Evolutionary conservation across 1,139 yeast species (phyloP), one percentile per base, ranked within the genome.

Genomic region (Nakaseomyces sp.): DNA sequence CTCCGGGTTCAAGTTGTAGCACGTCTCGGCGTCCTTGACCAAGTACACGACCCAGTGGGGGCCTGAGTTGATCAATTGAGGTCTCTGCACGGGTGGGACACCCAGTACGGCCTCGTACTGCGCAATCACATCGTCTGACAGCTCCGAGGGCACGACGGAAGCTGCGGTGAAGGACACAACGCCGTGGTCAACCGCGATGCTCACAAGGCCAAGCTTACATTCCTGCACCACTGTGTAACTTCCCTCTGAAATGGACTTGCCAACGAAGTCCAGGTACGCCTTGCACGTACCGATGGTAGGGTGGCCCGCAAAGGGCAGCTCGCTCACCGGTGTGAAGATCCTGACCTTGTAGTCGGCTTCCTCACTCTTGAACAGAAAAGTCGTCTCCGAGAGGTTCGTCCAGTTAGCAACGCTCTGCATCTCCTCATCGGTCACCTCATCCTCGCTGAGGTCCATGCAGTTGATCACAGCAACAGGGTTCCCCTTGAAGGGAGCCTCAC

Each of bases 291-390:
- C 81, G 24, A 76, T 51, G 0, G 79, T 76, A 2, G 81, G 81
- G 51, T 76, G 81, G 0, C 82, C 81, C 0, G 81, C 81, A 61
- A 76, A 76, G 3, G 79, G 77, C 31, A 77, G 55, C 51, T 76
- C 81, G 1, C 43, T 39, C 3, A 39, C 49, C 0, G 77, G 72
- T 0, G 73, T 65, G 51, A 75, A 76, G 10, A 76, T 76, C 20
- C 79, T 61, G 7, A 76, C 58, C 43, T 57, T 64, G 57, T 76
- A 76, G 52, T 70, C 72, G 8, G 73, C 73, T 8, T 52, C 50
- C 2, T 52, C 42, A 10, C 77, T 69, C 22, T 64, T 66, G 28
- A 65, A 54, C 6, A 76, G 61, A 50, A 76, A 76, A 0, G 78
- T 71, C 0, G 81, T 73, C 50, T 76, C 81, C 1, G 80, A 74